phyloP scores from a whole-genome alignment of 2,329 filamentous ascomycete genomes.

The Monosporascus sp. region DNA sequence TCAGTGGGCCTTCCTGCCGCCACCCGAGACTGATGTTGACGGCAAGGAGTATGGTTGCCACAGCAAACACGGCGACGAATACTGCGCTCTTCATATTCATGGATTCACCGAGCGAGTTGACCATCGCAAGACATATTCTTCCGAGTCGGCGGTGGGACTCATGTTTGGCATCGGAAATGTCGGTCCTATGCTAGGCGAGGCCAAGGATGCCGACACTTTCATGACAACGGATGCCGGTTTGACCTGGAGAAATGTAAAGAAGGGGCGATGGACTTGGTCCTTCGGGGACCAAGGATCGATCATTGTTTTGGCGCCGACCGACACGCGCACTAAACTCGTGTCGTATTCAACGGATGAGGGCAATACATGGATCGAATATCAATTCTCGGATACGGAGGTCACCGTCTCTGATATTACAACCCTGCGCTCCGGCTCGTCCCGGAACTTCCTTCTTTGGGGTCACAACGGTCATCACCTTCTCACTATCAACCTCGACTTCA shows the following conservation, averaged over 20 bases:
- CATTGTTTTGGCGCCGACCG: slow-evolving; percentile 76
- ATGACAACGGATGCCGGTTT: slow-evolving; percentile 89
- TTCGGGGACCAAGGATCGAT: slow-evolving; percentile 94
- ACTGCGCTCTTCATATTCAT: slow-evolving; percentile 87
- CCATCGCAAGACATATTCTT: slow-evolving; percentile 79
- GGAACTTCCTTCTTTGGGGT: slow-evolving; percentile 90
- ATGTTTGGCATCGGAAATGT: slow-evolving; percentile 93
- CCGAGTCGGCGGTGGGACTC: slow-evolving; percentile 78
- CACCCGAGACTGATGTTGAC: slow-evolving; percentile 66
- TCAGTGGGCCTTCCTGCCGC: slow-evolving; percentile 71
- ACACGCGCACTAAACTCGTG: slow-evolving; percentile 59
- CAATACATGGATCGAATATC: slow-evolving; percentile 67
- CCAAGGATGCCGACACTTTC: slow-evolving; percentile 78
- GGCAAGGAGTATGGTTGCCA: slow-evolving; percentile 67
- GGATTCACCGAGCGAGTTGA: slow-evolving; percentile 89
- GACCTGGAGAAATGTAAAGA: slow-evolving; percentile 78
- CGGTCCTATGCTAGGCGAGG: slow-evolving; percentile 58
- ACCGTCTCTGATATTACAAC: slow-evolving; percentile 78
- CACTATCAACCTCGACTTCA: slow-evolving; percentile 85
- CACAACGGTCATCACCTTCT: slow-evolving; percentile 54
- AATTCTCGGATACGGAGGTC: slow-evolving; percentile 68
- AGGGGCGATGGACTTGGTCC: slow-evolving; percentile 87
- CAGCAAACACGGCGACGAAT: slow-evolving; percentile 49
- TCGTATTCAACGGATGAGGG: slow-evolving; percentile 81
- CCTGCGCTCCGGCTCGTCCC: slow-evolving; percentile 79